These are phyloP conservation scores for Geotrichum aggregatum DNA, from an alignment of 1,139 yeast species.

Conservation along the genomic window DNA sequence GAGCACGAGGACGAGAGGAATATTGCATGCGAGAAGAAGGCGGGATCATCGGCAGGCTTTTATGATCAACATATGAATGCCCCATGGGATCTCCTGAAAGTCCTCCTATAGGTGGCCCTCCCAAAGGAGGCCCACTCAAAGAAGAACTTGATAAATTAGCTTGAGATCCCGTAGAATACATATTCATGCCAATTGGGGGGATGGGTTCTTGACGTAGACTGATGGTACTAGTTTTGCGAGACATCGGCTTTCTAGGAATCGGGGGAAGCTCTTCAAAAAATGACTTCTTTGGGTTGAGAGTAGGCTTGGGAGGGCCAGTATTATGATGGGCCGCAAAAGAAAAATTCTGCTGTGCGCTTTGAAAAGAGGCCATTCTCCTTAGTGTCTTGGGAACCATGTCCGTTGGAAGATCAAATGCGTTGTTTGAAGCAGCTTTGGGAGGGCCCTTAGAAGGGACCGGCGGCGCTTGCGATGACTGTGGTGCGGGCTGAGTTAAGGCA, in stretches of 20 bases:
- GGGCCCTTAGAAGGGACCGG: not conserved
- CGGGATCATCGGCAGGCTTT: not conserved
- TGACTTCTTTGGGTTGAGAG: conserved; percentile 35
- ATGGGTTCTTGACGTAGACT: conserved; percentile 16
- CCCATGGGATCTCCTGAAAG: conserved; percentile 4
- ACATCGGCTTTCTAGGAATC: conserved; percentile 28
- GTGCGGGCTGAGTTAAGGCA: not conserved
- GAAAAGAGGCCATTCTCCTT: conserved; percentile 18
- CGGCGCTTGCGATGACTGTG: not conserved
- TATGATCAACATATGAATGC: not conserved
- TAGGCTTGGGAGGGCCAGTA: conserved; percentile 17
- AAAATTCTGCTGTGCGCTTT: conserved; percentile 11
- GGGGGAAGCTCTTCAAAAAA: conserved; percentile 57
- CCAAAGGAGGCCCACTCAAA: conserved; percentile 14
- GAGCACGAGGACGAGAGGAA: not conserved
- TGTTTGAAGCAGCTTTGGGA: conserved; percentile 20
- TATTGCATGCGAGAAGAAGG: not conserved
- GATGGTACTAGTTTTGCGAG: conserved; percentile 24
- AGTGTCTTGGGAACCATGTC: conserved; percentile 44
- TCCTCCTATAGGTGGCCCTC: conserved; percentile 25
- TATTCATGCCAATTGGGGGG: not conserved
- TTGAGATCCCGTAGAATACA: not conserved
- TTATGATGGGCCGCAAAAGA: not conserved
- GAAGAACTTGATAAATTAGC: not conserved
- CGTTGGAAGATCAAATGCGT: conserved; percentile 66